These are phyloP conservation scores for Penicillium freii DNA, from an alignment of 2,329 filamentous ascomycete species.

Conservation along the genomic window DNA sequence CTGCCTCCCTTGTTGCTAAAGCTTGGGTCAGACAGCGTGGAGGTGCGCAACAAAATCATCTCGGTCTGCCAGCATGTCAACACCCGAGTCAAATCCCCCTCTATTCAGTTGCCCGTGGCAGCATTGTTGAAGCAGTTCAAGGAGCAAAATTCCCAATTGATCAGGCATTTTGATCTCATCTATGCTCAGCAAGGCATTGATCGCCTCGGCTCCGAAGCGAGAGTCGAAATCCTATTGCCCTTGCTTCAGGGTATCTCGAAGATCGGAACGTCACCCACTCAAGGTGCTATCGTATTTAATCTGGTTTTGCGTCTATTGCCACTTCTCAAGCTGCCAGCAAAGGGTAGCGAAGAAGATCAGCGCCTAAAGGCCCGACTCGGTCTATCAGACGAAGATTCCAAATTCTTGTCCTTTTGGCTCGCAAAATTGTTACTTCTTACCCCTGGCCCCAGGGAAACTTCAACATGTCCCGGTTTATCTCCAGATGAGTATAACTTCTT, in stretches of 20 bases:
- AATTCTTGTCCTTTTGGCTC: conserved; percentile 71
- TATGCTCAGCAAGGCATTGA: conserved; percentile 84
- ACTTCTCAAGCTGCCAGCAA: conserved; percentile 64
- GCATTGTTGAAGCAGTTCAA: conserved; percentile 88
- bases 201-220: conserved; percentile 59
- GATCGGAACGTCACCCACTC: conserved; percentile 53
- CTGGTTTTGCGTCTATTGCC: conserved; percentile 74
- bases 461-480: conserved; percentile 60
- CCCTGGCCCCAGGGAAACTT: conserved; percentile 44
- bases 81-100: conserved; percentile 59
- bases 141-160: conserved; percentile 66
- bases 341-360: conserved; percentile 75
- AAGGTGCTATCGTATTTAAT: conserved; percentile 72
- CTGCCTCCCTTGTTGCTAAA: conserved; percentile 82
- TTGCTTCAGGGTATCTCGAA: conserved; percentile 66
- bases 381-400: conserved; percentile 68
- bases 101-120: conserved; percentile 78
- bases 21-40: conserved; percentile 73
- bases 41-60: conserved; percentile 77
- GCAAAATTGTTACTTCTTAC: conserved; percentile 71
- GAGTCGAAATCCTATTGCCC: conserved; percentile 69
- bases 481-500: conserved; percentile 66
- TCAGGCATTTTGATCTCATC: conserved; percentile 83
- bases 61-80: conserved; percentile 71
- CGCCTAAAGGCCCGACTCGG: conserved; percentile 65